Percentiles rank a stretch among this genome's conserved stretches.
phyloP scores from a whole-genome alignment of 139 green algal genomes.

The Dunaliella primolecta region DNA sequence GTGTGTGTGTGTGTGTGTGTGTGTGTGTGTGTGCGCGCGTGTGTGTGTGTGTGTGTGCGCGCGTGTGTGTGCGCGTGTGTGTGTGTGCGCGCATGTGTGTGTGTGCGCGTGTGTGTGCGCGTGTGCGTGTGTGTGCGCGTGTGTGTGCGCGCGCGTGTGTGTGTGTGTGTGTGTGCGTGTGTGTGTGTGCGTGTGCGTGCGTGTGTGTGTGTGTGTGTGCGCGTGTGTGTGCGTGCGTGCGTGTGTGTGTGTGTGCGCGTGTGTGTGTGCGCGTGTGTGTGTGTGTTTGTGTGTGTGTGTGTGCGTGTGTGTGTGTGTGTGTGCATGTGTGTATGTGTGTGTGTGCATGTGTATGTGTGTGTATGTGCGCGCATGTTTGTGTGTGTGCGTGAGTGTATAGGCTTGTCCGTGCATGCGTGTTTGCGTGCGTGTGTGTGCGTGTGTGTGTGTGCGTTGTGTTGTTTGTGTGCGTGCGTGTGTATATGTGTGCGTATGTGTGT shows the following conservation, averaged over 20 bases:
- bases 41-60: no score
- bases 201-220: neutral
- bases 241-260: no score
- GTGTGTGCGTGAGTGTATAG: neutral
- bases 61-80: neutral
- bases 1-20: no score
- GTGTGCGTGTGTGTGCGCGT: neutral
- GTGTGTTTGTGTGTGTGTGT: constrained; percentile 16
- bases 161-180: neutral
- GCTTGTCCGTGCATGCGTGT: neutral
- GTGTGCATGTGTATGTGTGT: neutral
- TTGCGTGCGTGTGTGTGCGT: neutral
- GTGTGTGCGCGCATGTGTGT: neutral
- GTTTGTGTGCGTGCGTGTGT: no score
- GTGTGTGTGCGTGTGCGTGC: neutral
- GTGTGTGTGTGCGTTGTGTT: neutral
- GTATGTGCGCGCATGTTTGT: neutral
- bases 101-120: neutral
- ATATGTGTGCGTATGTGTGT: neutral
- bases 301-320: constrained; percentile 15
- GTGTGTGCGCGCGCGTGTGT: constrained; percentile 4
- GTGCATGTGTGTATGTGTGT: neutral
- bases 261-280: constrained; percentile 15
- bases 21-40: no score
- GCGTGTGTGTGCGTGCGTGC: neutral